Percentiles rank a stretch among this genome's conserved stretches.
phyloP scores from a whole-genome alignment of 1,284 basidiomycete species.

The Apiotrichum veenhuisii region DNA sequence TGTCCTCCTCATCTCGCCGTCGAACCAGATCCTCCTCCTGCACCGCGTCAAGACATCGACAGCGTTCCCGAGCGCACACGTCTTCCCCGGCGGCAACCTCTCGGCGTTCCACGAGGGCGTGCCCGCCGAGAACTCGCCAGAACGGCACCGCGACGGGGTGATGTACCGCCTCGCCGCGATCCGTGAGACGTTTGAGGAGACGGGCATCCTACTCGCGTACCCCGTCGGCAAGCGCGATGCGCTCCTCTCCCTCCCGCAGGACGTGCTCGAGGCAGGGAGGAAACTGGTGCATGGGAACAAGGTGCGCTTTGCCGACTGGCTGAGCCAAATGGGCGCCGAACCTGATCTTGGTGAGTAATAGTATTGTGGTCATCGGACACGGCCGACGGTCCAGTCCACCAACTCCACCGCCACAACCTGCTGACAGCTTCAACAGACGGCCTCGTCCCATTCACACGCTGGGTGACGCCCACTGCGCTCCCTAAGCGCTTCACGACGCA shows the following conservation, averaged over 20 bases:
- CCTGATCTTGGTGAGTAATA: slow-evolving; percentile 9
- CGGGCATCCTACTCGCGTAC: slow-evolving; percentile 9
- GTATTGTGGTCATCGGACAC: too few species aligned
- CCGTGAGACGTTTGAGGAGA: slow-evolving; percentile 16
- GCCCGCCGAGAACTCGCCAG: not conserved
- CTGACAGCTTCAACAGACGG: slow-evolving; percentile 2
- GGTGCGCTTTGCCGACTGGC: slow-evolving; percentile 1
- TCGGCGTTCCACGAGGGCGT: not conserved
- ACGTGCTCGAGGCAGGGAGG: not conserved
- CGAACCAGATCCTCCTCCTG: slow-evolving; percentile 17
- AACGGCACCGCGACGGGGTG: slow-evolving; percentile 12
- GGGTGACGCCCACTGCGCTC: slow-evolving; percentile 1
- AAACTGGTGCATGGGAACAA: slow-evolving; percentile 7
- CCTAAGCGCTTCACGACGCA: slow-evolving; percentile 12
- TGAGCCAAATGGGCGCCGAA: slow-evolving; percentile 9
- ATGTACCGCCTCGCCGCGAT: slow-evolving; percentile 13
- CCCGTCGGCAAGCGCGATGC: not conserved
- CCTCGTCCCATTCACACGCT: slow-evolving; percentile 7
- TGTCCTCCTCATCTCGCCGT: slow-evolving; percentile 15
- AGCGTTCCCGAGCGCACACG: slow-evolving; percentile 7
- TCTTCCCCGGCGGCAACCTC: slow-evolving; percentile 14
- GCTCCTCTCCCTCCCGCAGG: not conserved
- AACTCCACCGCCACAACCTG: not conserved
- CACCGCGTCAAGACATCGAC: slow-evolving; percentile 16
- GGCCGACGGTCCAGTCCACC: not conserved